A percentile compares a stretch with the other conserved stretches of the same genome.
These are phyloP conservation scores for Penicillium salamii DNA, from an alignment of 495 filamentous ascomycete genomes.

Conservation along the genomic window DNA sequence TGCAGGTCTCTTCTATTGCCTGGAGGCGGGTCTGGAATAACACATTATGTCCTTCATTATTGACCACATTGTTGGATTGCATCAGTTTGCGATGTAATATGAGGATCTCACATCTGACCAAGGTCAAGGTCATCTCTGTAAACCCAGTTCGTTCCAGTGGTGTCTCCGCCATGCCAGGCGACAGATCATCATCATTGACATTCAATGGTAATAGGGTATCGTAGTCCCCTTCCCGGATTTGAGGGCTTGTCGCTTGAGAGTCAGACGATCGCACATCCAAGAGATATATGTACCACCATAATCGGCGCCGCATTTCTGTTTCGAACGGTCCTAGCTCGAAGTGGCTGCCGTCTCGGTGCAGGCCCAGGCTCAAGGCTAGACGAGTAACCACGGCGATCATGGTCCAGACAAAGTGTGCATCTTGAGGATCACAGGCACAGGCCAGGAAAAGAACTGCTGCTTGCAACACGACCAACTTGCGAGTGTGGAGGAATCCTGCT, in stretches of 20 bases:
- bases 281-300: conserved; percentile 13
- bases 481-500: conserved; percentile 62
- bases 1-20: conserved; percentile 7
- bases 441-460: conserved; percentile 64
- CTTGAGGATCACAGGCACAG: conserved; percentile 52
- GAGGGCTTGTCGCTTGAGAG: conserved; percentile 1
- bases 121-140: conserved; percentile 71
- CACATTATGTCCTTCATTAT: too few species aligned
- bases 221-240: conserved; percentile 1
- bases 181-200: conserved; percentile 14
- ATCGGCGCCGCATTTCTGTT: conserved; percentile 14
- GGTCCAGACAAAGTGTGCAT: conserved; percentile 53
- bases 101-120: conserved; percentile 58
- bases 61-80: too few species aligned
- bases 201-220: conserved; percentile 7
- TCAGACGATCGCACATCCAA: conserved; percentile 7
- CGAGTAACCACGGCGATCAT: conserved; percentile 61
- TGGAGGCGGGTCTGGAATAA: conserved; percentile 1
- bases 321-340: conserved; percentile 33
- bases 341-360: conserved; percentile 65
- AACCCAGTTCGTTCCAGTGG: conserved; percentile 49
- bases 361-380: conserved; percentile 65
- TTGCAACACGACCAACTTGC: conserved; percentile 62
- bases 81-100: conserved; percentile 23
- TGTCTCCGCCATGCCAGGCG: conserved; percentile 14